Percentiles rank a stretch among this genome's conserved stretches.
Evolutionary conservation across 108 stramenopile species (phyloP).

Genomic region (Fragilariopsis cylindrus): DNA sequence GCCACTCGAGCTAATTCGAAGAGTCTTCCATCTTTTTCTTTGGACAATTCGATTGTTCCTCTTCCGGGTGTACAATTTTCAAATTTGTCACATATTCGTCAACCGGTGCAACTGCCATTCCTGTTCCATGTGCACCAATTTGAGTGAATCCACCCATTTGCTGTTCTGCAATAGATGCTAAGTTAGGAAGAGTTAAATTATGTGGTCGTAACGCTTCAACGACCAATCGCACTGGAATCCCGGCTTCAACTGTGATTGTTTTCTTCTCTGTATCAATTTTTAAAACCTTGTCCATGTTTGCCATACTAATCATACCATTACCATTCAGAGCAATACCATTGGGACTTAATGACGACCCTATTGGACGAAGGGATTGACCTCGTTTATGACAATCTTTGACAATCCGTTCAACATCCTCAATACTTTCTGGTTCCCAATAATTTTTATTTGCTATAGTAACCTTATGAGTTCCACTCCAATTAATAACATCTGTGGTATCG

Average conservation of each 20-base stretch:
- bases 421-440: conserved; percentile 80
- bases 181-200: conserved; percentile 92
- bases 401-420: conserved; percentile 57
- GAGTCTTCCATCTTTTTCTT: conserved; percentile 56
- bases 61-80: conserved; percentile 90
- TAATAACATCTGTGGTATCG: conserved; percentile 67
- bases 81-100: conserved; percentile 91
- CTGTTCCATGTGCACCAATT: conserved; percentile 97
- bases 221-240: conserved; percentile 75
- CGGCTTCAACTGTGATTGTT: conserved; percentile 93
- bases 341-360: conserved; percentile 95
- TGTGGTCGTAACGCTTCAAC: conserved; percentile 73
- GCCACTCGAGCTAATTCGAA: conserved; percentile 91
- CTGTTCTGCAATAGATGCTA: conserved; percentile 96
- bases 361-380: conserved; percentile 73
- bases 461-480: conserved; percentile 87
- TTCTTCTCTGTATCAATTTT: conserved; percentile 68
- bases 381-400: conserved; percentile 58
- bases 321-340: conserved; percentile 89
- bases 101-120: conserved; percentile 88
- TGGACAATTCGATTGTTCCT: conserved; percentile 74
- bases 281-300: conserved; percentile 82
- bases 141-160: conserved; percentile 95
- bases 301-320: conserved; percentile 83
- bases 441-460: conserved; percentile 51